Evolutionary conservation across 2,329 filamentous ascomycete species (phyloP), one percentile per base, ranked within the genome.

Genomic region (Talaromyces albobiverticillius): DNA sequence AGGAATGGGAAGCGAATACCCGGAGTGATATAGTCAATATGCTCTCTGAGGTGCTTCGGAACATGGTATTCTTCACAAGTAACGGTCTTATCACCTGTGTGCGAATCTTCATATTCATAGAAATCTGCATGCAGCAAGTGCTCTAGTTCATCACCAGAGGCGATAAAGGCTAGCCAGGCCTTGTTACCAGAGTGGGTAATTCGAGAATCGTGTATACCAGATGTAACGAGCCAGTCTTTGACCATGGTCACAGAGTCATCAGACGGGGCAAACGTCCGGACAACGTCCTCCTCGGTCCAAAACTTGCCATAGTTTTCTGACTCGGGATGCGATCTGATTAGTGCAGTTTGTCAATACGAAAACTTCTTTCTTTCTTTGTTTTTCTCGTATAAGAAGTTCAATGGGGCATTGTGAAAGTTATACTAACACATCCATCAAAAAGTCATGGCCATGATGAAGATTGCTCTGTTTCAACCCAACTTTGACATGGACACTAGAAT

Each of bases 11-110:
- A 70, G 57, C 79, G 80, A 58, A 81, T 75, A 14, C 79, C 80
- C 0, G 81, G 81, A 1, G 77, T 82, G 32, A 84, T 76, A 63
- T 82, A 83, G 66, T 83, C 80, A 49, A 83, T 70, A 54, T 82
- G 78, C 11, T 70, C 59, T 40, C 71, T 71, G 14, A 83, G 59
- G 38, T 75, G 63, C 25, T 70, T 68, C 1, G 80, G 80, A 4
- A 83, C 66, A 55, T 80, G 78, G 62, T 82, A 81, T 61, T 71
- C 63, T 13, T 75, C 72, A 59, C 54, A 71, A 36, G 59, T 62
- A 60, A 63, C 66, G 57, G 52, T 71, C 56, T 59, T 68, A 58
- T 61, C 60, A 8, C 53, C 58, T 32, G 60, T 64, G 18, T 53
- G 51, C 1, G 62, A 60, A 59, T 81, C 76, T 59, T 75, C 67